A percentile compares a stretch with the other conserved stretches of the same genome.
Conservation (phyloP, 805 yeast species). For the Osmozyma mogii region DNA sequence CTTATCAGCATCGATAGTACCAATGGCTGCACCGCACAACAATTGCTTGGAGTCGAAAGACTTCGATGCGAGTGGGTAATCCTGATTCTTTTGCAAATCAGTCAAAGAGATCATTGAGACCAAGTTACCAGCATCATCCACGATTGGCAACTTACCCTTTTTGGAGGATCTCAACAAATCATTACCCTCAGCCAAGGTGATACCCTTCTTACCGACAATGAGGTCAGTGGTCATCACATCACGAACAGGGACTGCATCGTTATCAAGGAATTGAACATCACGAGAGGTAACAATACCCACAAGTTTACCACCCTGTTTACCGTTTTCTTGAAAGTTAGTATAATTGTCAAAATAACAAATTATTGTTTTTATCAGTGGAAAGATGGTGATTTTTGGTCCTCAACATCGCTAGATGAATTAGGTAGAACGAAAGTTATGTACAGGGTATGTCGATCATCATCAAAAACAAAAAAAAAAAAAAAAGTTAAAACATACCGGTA, state of each 20-base stretch:
- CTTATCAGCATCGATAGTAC: conserved; percentile 85
- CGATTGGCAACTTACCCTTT: conserved; percentile 95
- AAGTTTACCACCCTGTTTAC: conserved; percentile 80
- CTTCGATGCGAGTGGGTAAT: conserved; percentile 92
- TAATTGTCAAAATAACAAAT: neutral
- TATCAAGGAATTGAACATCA: conserved; percentile 92
- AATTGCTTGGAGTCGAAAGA: conserved; percentile 89
- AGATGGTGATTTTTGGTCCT: conserved; percentile 44
- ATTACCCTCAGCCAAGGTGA: conserved; percentile 80
- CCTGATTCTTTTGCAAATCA: conserved; percentile 92
- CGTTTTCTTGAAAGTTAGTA: conserved; percentile 49
- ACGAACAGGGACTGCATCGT: conserved; percentile 50
- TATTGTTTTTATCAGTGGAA: conserved; percentile 7
- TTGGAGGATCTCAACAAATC: conserved; percentile 84
- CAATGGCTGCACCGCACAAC: conserved; percentile 97
- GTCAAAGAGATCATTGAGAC: conserved; percentile 90
- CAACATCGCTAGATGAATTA: conserved; percentile 96
- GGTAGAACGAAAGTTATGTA: conserved; percentile 99
- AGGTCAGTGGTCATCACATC: conserved; percentile 88
- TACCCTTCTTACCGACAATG: conserved; percentile 76
- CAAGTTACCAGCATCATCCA: conserved; percentile 67
- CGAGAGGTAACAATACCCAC: conserved; percentile 95
- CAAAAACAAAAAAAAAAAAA: conserved; percentile 4
- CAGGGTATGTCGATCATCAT: conserved; percentile 47
- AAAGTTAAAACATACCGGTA: conserved; percentile 73